These are phyloP conservation scores for Colletotrichum gloeosporioides DNA, from an alignment of 2,329 filamentous ascomycete species.

Conservation along the genomic window DNA sequence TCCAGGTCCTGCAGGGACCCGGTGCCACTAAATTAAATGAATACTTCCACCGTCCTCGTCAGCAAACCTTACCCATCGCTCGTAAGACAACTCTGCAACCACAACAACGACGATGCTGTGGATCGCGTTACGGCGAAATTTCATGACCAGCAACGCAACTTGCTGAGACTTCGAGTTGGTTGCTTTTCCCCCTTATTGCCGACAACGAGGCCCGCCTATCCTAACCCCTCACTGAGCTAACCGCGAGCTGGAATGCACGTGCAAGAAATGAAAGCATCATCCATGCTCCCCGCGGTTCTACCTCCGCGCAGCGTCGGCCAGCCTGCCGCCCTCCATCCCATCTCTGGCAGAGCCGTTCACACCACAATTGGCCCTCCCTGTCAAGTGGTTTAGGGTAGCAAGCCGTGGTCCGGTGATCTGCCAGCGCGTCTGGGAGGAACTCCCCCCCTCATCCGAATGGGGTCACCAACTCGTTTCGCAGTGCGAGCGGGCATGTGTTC, in stretches of 20 bases:
- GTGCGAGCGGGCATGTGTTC: neutral
- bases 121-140: neutral
- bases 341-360: neutral
- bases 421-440: neutral
- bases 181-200: neutral
- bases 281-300: neutral
- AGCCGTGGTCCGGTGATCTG: neutral
- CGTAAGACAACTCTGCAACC: neutral
- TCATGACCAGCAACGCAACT: neutral
- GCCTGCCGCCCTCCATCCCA: neutral
- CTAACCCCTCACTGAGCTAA: neutral
- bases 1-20: neutral
- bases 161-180: neutral
- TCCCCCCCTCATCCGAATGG: constrained; percentile 3
- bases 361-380: neutral
- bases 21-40: neutral
- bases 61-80: neutral
- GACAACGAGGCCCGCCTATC: neutral
- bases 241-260: neutral
- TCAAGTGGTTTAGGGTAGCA: neutral
- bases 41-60: neutral
- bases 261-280: constrained; percentile 6
- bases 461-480: constrained; percentile 6
- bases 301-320: neutral
- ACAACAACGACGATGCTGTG: neutral